These are phyloP conservation scores for Chaetomiaceae sp. DNA, from an alignment of 2,329 filamentous ascomycete species.

Conservation along the genomic window DNA sequence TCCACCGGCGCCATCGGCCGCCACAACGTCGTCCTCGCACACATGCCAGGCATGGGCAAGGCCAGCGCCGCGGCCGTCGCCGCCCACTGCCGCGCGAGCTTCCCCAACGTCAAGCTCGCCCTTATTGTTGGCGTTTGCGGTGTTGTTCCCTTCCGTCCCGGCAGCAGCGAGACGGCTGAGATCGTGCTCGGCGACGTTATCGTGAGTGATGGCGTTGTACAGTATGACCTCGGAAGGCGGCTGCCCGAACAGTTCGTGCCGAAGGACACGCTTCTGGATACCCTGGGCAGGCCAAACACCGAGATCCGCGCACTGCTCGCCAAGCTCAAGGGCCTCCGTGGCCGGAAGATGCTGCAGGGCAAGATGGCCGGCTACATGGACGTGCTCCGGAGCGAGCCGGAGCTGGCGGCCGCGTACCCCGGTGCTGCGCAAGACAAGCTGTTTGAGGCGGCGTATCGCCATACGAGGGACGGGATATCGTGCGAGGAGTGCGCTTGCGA, in stretches of 20 bases:
- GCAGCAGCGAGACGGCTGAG: neutral
- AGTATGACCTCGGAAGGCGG: slow-evolving; percentile 29
- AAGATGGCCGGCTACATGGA: slow-evolving; percentile 8
- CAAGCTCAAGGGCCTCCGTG: neutral
- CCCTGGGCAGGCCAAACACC: slow-evolving; percentile 25
- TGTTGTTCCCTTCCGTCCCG: slow-evolving; percentile 20
- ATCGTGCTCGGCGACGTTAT: slow-evolving; percentile 34
- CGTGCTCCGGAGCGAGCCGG: slow-evolving; percentile 1
- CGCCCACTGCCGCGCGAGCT: slow-evolving; percentile 33
- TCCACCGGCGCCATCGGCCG: slow-evolving; percentile 9
- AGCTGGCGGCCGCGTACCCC: slow-evolving; percentile 4
- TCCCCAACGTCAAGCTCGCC: slow-evolving; percentile 30
- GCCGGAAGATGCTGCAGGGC: slow-evolving; percentile 5
- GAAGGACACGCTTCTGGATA: slow-evolving; percentile 27
- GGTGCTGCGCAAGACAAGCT: slow-evolving; percentile 8
- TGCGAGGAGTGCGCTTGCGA: slow-evolving; percentile 5
- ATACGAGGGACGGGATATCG: neutral
- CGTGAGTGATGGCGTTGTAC: slow-evolving; percentile 29
- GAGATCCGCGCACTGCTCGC: no score
- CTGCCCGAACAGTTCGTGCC: slow-evolving; percentile 24
- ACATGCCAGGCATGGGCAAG: slow-evolving; percentile 30
- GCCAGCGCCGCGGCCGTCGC: slow-evolving; percentile 27
- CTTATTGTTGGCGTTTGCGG: slow-evolving; percentile 41
- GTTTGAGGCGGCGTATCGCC: slow-evolving; percentile 6
- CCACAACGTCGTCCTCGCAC: slow-evolving; percentile 29